Base-by-base conservation (phyloP, 345 rosid species). In the Passiflora organensis region DNA sequence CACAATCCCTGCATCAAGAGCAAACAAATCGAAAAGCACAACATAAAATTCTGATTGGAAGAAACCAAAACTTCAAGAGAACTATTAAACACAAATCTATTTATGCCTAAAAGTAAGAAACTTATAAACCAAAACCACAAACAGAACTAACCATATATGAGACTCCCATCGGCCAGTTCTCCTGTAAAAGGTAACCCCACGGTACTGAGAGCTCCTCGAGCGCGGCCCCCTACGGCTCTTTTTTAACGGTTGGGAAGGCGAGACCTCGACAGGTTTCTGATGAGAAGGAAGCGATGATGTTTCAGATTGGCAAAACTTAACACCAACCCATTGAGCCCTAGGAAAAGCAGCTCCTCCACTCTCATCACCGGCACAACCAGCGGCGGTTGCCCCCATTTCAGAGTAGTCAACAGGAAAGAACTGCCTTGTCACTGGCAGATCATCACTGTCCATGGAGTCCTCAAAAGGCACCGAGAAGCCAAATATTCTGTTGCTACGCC, bases 161-260 rank as follows among this genome's bases (percentile, higher is more conserved):
- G 99, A 93, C 68, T 93, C 99, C 99, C 99, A 93, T 58, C 99
- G 79, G 51, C 99, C 99, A 18, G 99, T 93, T 59, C 99, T 78
- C 72, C 99, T 79, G 71, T 93, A 93, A 62, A 84, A 93, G 41
- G 99, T 93, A 48, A 93, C 99, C 8, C 99, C 99, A 39, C 99
- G 78, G 58, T 86, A 93, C 66, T 93, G 99, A 11, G 99, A 93
- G 72, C 99, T 93, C 56, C 95, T 76, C 6, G 99, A 93, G 63
- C 99, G 72, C 28, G 99, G 99, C 17, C 96, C 99, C 32, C 99
- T 82, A 49, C 99, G 73, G 74, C 96, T 89, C 68, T 84, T 93
- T 67, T 93, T 93, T 52, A 77, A 58, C 56, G 93, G 93, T 51
- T 78, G 96, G 0, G 81, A 65, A 8, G 43, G 1, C 14, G n/a